A percentile compares a stretch with the other conserved stretches of the same genome.
Evolutionary conservation across 352 stramenopile genomes (phyloP).

Genomic region (Phytophthora chlamydospora): DNA sequence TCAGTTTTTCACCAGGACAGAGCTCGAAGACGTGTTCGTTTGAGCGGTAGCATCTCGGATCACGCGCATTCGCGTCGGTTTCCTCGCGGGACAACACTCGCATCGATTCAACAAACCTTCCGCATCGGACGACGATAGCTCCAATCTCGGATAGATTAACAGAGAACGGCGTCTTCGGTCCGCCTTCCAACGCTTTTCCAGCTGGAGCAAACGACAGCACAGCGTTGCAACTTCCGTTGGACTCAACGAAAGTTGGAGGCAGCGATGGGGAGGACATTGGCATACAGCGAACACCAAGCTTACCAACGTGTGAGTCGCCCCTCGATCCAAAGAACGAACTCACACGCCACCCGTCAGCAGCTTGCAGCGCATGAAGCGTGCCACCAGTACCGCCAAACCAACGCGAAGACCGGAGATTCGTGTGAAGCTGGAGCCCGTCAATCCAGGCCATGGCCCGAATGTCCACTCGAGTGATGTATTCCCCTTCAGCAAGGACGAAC

Average conservation of each 20-base stretch:
- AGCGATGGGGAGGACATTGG: conserved; percentile 13
- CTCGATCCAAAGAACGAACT: conserved; percentile 59
- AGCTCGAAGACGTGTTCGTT: conserved; percentile 64
- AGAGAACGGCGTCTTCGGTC: conserved; percentile 32
- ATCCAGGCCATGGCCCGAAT: conserved; percentile 66
- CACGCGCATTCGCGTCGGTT: conserved; percentile 8
- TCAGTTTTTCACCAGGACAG: conserved; percentile 39
- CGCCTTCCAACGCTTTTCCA: conserved; percentile 38
- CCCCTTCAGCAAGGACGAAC: conserved; percentile 46
- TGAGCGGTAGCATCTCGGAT: conserved; percentile 31
- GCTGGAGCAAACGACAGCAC: conserved; percentile 26
- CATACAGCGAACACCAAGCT: conserved; percentile 46
- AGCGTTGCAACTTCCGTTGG: neutral
- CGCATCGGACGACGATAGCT: conserved; percentile 46
- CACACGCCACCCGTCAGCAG: conserved; percentile 47
- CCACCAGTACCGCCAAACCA: conserved; percentile 71
- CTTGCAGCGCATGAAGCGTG: conserved; percentile 46
- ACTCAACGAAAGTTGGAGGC: neutral
- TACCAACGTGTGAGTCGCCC: conserved; percentile 56
- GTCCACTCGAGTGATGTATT: conserved; percentile 63
- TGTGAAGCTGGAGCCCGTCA: conserved; percentile 70
- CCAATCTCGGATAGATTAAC: conserved; percentile 12
- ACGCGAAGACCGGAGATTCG: conserved; percentile 57
- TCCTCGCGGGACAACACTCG: conserved; percentile 38
- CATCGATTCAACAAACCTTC: conserved; percentile 43